Conservation (phyloP, 306 rosid genomes). For the Calophaca sinica region DNA sequence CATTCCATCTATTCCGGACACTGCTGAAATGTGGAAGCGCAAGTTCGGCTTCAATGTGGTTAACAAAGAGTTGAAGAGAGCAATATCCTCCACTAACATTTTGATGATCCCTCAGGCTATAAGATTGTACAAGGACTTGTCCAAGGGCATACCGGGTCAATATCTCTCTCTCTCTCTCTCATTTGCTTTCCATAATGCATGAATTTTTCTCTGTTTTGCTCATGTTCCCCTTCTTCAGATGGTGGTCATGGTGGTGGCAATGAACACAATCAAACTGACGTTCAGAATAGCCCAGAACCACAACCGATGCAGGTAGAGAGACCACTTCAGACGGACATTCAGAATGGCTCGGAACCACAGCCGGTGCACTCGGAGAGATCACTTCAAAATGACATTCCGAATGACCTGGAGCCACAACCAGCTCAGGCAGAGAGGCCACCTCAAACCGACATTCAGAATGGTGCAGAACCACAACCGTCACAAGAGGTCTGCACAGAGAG, state of each 20-base stretch:
- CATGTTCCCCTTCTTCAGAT: slow-evolving; percentile 19
- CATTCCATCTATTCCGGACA: slow-evolving; percentile 36
- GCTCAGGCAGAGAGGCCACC: too few species aligned
- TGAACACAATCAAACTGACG: neutral
- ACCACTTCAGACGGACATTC: too few species aligned
- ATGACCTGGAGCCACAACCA: too few species aligned
- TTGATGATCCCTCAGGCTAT: slow-evolving; percentile 42
- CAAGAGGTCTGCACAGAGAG: too few species aligned
- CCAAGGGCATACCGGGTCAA: neutral
- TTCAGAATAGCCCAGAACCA: neutral
- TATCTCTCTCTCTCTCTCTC: neutral
- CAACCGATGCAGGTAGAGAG: too few species aligned
- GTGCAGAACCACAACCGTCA: too few species aligned
- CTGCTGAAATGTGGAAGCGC: slow-evolving; percentile 41
- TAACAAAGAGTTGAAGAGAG: neutral
- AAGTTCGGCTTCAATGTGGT: slow-evolving; percentile 29
- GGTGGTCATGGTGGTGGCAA: neutral
- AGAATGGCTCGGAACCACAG: too few species aligned
- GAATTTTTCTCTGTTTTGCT: neutral
- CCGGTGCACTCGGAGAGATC: too few species aligned
- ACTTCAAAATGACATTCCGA: too few species aligned
- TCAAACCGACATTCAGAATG: too few species aligned
- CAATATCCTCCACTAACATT: slow-evolving; percentile 32
- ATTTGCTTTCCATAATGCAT: neutral
- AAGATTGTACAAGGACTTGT: slow-evolving; percentile 14